Percentiles rank a stretch among this genome's conserved stretches.
These are phyloP conservation scores for Litsea cubeba DNA, from an alignment of 164 flowering plant genomes.

Conservation along the genomic window DNA sequence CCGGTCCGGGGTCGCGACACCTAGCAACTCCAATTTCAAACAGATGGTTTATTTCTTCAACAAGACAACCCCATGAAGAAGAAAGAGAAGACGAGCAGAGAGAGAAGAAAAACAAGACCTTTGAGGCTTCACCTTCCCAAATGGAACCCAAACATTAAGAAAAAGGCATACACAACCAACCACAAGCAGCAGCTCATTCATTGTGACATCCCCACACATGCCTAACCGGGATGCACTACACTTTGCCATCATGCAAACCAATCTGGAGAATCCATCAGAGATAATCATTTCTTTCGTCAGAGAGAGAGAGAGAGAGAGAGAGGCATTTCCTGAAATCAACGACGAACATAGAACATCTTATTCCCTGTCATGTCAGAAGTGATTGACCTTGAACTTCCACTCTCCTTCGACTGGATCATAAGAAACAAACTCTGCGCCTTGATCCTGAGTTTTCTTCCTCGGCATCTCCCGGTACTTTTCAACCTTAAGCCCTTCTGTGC, in stretches of 20 bases:
- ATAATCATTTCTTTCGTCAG: too few species aligned
- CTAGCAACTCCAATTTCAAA: not conserved
- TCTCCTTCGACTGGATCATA: slow-evolving; percentile 79
- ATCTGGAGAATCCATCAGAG: too few species aligned
- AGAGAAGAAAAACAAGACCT: not conserved
- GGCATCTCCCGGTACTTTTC: slow-evolving; percentile 84
- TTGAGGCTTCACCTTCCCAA: not conserved
- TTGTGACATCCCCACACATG: too few species aligned
- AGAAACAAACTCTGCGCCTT: slow-evolving; percentile 87
- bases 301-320: too few species aligned
- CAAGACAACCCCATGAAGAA: not conserved
- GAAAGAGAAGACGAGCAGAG: not conserved
- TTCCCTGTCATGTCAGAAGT: slow-evolving; percentile 45
- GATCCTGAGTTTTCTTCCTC: slow-evolving; percentile 71
- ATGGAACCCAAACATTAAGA: not conserved
- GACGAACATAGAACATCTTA: not conserved
- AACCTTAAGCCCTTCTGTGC: slow-evolving; percentile 39
- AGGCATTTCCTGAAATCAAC: not conserved
- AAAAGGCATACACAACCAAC: not conserved
- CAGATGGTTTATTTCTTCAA: not conserved
- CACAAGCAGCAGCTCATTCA: too few species aligned
- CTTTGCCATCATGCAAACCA: too few species aligned
- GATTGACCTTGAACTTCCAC: slow-evolving; percentile 89
- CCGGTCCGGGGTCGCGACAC: too few species aligned
- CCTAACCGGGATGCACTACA: too few species aligned